These are phyloP conservation scores for Teunomyces panamensis DNA, from an alignment of 805 yeast species.

Conservation along the genomic window DNA sequence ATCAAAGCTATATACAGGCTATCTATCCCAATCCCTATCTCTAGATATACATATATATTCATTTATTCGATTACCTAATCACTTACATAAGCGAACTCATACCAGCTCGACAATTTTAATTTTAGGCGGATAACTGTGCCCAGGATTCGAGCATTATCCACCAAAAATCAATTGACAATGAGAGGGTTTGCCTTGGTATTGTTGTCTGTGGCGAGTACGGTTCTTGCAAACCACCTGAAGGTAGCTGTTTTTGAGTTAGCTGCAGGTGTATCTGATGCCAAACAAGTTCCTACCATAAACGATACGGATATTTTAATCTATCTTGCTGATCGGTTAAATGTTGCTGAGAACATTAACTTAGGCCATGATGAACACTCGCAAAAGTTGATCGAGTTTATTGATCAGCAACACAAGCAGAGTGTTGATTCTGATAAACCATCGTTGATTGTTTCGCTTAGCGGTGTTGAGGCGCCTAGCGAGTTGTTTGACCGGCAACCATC, in stretches of 20 bases:
- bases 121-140: not conserved
- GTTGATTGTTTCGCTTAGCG: slow-evolving; percentile 40
- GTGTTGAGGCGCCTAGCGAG: slow-evolving; percentile 34
- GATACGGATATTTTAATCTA: slow-evolving; percentile 35
- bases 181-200: slow-evolving; percentile 5
- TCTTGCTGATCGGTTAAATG: slow-evolving; percentile 45
- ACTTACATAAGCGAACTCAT: not conserved
- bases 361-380: slow-evolving; percentile 28
- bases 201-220: slow-evolving; percentile 5
- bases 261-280: not conserved
- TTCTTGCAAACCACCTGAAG: slow-evolving; percentile 3
- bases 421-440: slow-evolving; percentile 18
- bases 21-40: not conserved
- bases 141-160: not conserved
- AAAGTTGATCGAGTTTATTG: slow-evolving; percentile 22
- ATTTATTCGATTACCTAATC: not conserved
- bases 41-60: not conserved
- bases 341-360: slow-evolving; percentile 34
- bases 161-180: slow-evolving; percentile 4
- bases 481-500: slow-evolving; percentile 24
- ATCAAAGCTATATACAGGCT: too few relatives aligned
- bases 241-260: slow-evolving; percentile 11
- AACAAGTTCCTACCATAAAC: slow-evolving; percentile 2
- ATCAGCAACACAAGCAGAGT: slow-evolving; percentile 12
- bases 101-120: not conserved